phyloP scores from a whole-genome alignment of 2,329 filamentous ascomycete species.

The Colletotrichum salicis region DNA sequence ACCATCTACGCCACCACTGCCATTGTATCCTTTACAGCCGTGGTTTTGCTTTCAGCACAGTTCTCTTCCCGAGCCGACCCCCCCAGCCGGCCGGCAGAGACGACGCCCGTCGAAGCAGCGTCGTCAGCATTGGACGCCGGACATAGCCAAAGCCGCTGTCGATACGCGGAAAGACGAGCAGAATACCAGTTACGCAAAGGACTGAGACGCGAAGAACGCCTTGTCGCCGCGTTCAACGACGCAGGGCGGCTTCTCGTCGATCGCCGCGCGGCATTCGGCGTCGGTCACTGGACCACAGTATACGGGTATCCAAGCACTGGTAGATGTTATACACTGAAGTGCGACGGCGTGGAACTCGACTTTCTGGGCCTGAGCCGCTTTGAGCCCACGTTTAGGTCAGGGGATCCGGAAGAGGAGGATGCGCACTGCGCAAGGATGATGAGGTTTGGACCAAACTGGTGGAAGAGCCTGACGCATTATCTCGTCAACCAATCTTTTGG shows the following conservation, averaged over 20 bases:
- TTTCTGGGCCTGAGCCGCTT: conserved; percentile 32
- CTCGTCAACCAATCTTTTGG: background rate
- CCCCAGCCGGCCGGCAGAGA: background rate
- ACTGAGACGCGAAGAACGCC: background rate
- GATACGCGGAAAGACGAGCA: background rate
- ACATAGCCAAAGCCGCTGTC: background rate
- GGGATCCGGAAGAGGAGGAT: conserved; percentile 29
- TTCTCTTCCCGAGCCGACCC: background rate
- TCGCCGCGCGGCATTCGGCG: conserved; percentile 6
- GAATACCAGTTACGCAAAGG: background rate
- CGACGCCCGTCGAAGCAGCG: background rate
- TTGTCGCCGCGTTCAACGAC: background rate
- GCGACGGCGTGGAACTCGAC: conserved; percentile 34
- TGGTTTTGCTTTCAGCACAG: background rate
- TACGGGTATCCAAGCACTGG: conserved; percentile 15
- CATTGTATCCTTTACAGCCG: background rate
- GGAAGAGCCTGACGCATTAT: background rate
- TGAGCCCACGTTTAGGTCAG: conserved; percentile 22
- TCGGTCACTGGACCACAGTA: conserved; percentile 1
- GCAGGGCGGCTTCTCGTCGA: background rate
- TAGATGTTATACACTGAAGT: conserved; percentile 12
- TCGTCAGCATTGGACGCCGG: background rate
- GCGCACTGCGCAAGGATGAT: conserved; percentile 29
- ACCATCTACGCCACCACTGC: background rate
- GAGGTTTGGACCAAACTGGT: conserved; percentile 22